phyloP scores from a whole-genome alignment of 768 basidiomycete genomes.

The Asterophora parasitica region DNA sequence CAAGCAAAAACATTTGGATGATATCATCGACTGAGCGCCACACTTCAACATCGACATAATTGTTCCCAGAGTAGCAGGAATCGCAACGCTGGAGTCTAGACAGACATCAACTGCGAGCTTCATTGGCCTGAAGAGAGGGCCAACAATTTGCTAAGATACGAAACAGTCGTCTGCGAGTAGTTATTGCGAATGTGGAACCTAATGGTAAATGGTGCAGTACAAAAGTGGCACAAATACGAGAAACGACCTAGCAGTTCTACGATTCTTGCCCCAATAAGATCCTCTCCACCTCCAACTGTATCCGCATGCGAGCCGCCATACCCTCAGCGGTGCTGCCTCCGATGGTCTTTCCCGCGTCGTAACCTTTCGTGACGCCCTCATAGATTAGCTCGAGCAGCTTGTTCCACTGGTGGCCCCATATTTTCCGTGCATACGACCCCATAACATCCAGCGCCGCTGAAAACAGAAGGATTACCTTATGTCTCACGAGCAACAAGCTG shows the following conservation, averaged over 20 bases:
- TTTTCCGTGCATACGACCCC: slow-evolving; percentile 50
- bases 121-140: no score
- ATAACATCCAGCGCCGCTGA: slow-evolving; percentile 70
- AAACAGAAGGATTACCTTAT: slow-evolving; percentile 6
- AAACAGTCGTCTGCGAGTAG: no score
- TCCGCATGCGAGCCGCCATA: slow-evolving; percentile 56
- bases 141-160: no score
- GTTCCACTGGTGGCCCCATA: slow-evolving; percentile 79
- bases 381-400: slow-evolving; percentile 67
- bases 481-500: neutral
- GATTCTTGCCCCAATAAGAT: slow-evolving; percentile 24
- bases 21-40: no score
- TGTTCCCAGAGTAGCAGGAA: no score
- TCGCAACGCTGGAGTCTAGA: no score
- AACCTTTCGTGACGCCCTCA: slow-evolving; percentile 54
- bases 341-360: slow-evolving; percentile 42
- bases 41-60: no score
- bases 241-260: neutral
- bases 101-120: no score
- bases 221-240: no score
- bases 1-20: no score
- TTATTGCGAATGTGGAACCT: neutral
- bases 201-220: neutral
- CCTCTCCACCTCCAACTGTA: slow-evolving; percentile 62
- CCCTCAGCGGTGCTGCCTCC: slow-evolving; percentile 62